Conservation (phyloP, 371 early-diverging fungal species). For the Haplosporangium sp. region DNA sequence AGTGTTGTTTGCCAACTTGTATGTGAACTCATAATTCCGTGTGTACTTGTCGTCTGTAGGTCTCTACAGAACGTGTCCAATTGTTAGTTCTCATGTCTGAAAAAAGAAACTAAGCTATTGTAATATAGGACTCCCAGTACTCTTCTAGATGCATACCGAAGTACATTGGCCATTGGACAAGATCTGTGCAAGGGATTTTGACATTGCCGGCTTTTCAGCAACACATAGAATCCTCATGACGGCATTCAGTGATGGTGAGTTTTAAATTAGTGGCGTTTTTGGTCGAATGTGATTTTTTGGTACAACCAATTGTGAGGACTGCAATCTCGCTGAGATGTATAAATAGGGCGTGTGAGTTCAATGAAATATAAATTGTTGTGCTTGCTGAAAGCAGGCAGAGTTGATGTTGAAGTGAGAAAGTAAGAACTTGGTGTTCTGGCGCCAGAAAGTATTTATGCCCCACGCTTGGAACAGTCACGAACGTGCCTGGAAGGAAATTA, state of each 20-base stretch:
- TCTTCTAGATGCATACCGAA: conserved; percentile 20
- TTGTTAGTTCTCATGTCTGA: background rate
- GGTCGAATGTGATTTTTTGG: background rate
- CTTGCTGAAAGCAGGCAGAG: too few relatives aligned
- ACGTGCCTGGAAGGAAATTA: too few relatives aligned
- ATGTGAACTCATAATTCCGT: conserved; percentile 84
- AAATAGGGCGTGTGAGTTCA: too few relatives aligned
- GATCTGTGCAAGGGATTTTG: conserved; percentile 90
- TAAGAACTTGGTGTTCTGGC: too few relatives aligned
- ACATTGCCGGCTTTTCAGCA: conserved; percentile 99
- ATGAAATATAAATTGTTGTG: too few relatives aligned
- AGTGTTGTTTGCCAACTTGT: conserved; percentile 64
- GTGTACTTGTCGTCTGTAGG: conserved; percentile 72
- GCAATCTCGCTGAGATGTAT: too few relatives aligned
- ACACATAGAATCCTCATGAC: conserved; percentile 87
- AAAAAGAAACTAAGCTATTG: background rate
- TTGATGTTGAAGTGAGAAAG: too few relatives aligned
- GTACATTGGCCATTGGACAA: conserved; percentile 65
- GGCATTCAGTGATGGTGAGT: conserved; percentile 9
- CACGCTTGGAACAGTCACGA: too few relatives aligned
- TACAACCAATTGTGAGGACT: too few relatives aligned
- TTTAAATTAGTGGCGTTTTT: conserved; percentile 9
- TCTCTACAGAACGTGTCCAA: conserved; percentile 46
- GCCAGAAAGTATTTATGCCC: too few relatives aligned
- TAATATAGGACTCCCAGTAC: too few relatives aligned